Evolutionary conservation across 129 eudicot genomes (phyloP), one percentile per base, ranked within the genome.

Genomic region (Helianthus annuus): DNA sequence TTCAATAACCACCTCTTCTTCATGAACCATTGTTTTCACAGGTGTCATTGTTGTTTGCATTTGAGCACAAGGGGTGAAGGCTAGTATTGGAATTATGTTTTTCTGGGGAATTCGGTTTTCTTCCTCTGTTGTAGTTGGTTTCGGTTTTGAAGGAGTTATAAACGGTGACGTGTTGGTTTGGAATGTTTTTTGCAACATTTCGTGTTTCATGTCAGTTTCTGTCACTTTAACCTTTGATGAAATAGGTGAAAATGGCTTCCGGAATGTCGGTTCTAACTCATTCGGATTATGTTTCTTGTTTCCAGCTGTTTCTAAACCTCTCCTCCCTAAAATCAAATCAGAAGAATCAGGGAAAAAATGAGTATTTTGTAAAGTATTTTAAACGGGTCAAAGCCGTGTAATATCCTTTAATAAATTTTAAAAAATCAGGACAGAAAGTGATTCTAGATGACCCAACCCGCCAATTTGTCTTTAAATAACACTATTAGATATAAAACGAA

Each of bases 211-310:
- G 81, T 49, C 80, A 69, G 48, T 10, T 83, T 87, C 80, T 27
- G 69, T 63, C 38, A 75, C 51, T 55, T 76, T 83, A 22, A 83
- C 49, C 68, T 78, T 86, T 22, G 85, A 67, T 29, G 81, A 71
- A 70, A 89, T 76, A 24, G 97, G 96, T 2, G 96, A 85, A 79
- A 89, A 82, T 3, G 98, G 98, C 78, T 85, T 87, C 70, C 96
- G 87, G 14, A 19, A 48, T 32, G 69, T 56, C 7, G 69, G 68
- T 46, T 84, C 86, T n/a, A 68, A 46, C 68, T 82, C 94, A 39
- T 55, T 80, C 46, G 72, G 48, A 36, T 82, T 54, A 44, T 73
- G 84, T 60, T 82, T 85, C 56, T 70, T 67, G 57, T 64, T 85
- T 16, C 74, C 79, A 71, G 77, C 76, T 45, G 81, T 58, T 67